phyloP scores from a whole-genome alignment of 1,284 basidiomycete species.

The Mycena citricolor region DNA sequence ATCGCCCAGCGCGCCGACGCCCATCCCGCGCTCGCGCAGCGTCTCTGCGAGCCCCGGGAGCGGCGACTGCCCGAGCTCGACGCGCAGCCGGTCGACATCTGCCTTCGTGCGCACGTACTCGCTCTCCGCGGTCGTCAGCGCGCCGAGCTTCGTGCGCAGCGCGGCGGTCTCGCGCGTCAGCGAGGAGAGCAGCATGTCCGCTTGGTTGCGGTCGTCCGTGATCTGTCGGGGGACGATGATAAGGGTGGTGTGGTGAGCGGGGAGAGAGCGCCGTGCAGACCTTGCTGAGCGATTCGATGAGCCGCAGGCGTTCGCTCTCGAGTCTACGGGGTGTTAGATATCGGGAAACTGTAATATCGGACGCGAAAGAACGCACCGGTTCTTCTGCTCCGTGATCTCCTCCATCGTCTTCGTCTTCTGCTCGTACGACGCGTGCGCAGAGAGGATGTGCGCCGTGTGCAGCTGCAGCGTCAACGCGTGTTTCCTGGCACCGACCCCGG shows the following conservation, averaged over 20 bases:
- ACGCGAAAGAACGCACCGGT: conserved; percentile 54
- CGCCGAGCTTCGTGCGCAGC: conserved; percentile 62
- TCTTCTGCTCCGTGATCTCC: conserved; percentile 77
- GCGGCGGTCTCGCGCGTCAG: conserved; percentile 67
- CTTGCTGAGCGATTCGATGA: conserved; percentile 67
- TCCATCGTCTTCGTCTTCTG: conserved; percentile 74
- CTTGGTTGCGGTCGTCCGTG: conserved; percentile 78
- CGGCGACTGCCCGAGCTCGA: conserved; percentile 71
- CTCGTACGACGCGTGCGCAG: conserved; percentile 73
- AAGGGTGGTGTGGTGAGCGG: conserved; percentile 3
- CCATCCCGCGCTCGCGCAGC: too few relatives aligned
- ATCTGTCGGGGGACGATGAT: conserved; percentile 46
- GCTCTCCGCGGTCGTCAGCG: conserved; percentile 65
- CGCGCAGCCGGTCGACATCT: conserved; percentile 71
- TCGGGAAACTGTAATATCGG: conserved; percentile 3
- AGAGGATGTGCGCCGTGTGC: conserved; percentile 82
- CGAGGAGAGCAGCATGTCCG: conserved; percentile 41
- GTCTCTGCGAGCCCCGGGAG: conserved; percentile 68
- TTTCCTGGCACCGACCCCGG: conserved; percentile 47
- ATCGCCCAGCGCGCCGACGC: conserved; percentile 72
- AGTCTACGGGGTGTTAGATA: conserved; percentile 42
- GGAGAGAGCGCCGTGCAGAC: conserved; percentile 35
- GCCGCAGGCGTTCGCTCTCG: conserved; percentile 66
- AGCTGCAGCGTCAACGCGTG: conserved; percentile 77
- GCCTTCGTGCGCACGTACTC: conserved; percentile 71